Evolutionary conservation across 306 rosid genomes (phyloP).

Genomic region (Lathyrus tuberosus): DNA sequence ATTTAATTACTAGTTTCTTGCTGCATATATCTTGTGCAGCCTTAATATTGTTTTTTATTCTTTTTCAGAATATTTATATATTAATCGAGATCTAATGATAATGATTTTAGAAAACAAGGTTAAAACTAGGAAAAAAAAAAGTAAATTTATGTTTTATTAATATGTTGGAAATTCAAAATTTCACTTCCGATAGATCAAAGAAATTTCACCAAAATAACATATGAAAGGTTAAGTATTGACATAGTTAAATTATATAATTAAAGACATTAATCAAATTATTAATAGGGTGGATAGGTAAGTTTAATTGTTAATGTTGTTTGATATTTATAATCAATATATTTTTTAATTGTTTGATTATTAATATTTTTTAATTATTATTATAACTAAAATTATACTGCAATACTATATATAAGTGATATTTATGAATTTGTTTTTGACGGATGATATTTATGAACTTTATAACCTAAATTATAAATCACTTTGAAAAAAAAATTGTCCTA

Average conservation of each 20-base stretch:
- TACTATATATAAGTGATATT: background rate
- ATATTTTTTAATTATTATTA: no score
- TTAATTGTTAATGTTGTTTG: no score
- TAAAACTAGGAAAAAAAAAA: background rate
- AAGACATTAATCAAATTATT: no score
- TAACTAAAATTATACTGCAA: no score
- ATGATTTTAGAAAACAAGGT: background rate
- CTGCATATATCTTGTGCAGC: slow-evolving; percentile 12
- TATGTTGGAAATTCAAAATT: background rate
- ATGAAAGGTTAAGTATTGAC: background rate
- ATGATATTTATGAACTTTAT: no score
- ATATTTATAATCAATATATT: no score
- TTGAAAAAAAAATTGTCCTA: no score
- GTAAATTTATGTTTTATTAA: background rate
- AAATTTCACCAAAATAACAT: background rate
- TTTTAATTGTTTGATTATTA: no score
- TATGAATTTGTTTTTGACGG: no score
- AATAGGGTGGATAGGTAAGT: no score
- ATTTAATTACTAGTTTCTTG: background rate
- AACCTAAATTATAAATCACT: no score
- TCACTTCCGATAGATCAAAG: background rate
- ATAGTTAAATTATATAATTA: no score
- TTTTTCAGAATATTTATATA: background rate
- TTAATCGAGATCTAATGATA: background rate
- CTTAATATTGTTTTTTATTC: background rate